Evolutionary conservation across 768 basidiomycete species (phyloP), one percentile per base, ranked within the genome.

Genomic region (Russula sp.): DNA sequence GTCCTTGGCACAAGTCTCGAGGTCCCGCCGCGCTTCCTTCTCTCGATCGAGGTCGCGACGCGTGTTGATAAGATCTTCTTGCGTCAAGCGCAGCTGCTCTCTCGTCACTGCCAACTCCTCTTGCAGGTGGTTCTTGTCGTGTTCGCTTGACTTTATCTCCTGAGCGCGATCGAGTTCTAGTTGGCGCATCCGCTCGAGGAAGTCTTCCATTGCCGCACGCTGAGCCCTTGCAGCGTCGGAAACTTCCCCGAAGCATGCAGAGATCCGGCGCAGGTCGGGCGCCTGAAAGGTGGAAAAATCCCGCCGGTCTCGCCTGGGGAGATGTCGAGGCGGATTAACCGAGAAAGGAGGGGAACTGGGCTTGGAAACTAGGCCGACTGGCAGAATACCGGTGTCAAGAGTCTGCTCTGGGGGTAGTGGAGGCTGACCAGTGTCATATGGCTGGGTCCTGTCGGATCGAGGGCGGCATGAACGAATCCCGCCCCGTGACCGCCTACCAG

Each of bases 401-500:
- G 22, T 22, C 22, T 22, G 22, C 22, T 22, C 22, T 22, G 22
- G 22, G 22, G 22, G 22, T 3, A 7, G 45, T 4, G 57, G 52
- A 14, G 45, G 52, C 42, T 49, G 52, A n/a, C 57, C 52, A 14
- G 62, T 54, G 57, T 54, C 57, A 5, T 20, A 14, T 6, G 57
- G 51, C 34, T 1, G 14, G 3, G 22, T 10, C 22, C 31, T 4
- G 31, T 22, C 13, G 3, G 31, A 7, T 20, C 11, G 37, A 34
- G 6, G 18, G 42, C 20, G n/a, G 16, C 14, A 42, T 27, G 20
- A 6, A 42, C 32, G 32, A 14, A 14, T 32, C 32, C n/a, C 18
- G 31, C 22, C 49, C 20, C 16, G 34, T 22, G 32, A 20, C 16
- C 11, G 35, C 6, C 22, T 14, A 6, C 5, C 14, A 4, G 11